phyloP scores from a whole-genome alignment of 441 rosid genomes.

The Gossypium lobatum region DNA sequence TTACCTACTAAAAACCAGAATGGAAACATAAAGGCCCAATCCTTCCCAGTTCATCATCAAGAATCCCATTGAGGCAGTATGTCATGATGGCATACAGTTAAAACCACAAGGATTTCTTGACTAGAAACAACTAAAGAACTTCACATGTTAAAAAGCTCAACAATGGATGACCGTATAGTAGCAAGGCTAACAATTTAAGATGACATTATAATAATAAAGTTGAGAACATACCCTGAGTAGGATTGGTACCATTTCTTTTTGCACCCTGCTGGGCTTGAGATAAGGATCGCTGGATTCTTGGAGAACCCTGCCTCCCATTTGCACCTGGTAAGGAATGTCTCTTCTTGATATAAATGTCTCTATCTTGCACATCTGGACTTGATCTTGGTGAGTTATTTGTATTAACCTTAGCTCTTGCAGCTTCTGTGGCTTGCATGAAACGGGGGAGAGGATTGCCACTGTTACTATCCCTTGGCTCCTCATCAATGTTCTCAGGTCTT shows the following conservation, averaged over 20 bases:
- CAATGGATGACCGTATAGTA: neutral
- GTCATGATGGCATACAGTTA: neutral
- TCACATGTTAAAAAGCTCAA: neutral
- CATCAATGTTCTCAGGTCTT: slow-evolving; percentile 37
- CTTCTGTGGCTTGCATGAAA: slow-evolving; percentile 94
- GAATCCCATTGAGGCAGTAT: neutral
- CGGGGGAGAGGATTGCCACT: slow-evolving; percentile 70
- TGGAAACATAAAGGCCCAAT: neutral
- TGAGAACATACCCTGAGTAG: slow-evolving; percentile 35
- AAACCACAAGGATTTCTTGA: neutral
- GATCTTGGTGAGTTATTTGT: slow-evolving; percentile 86
- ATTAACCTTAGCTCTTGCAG: slow-evolving; percentile 79
- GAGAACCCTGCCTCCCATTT: slow-evolving; percentile 88
- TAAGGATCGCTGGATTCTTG: slow-evolving; percentile 56
- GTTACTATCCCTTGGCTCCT: slow-evolving; percentile 71
- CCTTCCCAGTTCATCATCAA: neutral
- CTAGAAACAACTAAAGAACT: neutral
- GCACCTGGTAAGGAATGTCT: slow-evolving; percentile 82
- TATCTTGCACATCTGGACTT: slow-evolving; percentile 84
- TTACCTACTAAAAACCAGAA: neutral
- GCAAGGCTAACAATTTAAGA: neutral
- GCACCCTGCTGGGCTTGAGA: slow-evolving; percentile 60
- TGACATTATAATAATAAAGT: neutral
- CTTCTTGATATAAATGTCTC: slow-evolving; percentile 66
- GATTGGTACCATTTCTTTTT: slow-evolving; percentile 44